Conservation (phyloP, 306 rosid species). For the Leucaena leucocephala region DNA sequence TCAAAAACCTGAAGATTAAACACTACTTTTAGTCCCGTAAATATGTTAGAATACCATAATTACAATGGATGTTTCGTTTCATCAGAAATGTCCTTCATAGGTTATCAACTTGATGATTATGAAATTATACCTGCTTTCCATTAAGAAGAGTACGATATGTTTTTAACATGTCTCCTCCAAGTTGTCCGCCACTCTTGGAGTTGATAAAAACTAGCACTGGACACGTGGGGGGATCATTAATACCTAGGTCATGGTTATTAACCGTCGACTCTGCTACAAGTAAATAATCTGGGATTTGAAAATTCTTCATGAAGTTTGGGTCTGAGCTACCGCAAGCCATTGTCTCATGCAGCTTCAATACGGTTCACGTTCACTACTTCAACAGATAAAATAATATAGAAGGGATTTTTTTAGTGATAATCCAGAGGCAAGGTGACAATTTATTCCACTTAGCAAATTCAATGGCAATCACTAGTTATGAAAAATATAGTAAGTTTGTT, state of each 20-base stretch:
- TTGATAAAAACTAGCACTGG: slow-evolving; percentile 88
- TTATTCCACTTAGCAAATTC: neutral
- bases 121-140: slow-evolving; percentile 57
- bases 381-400: slow-evolving; percentile 2
- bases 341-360: slow-evolving; percentile 44
- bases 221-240: slow-evolving; percentile 51
- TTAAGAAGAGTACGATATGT: slow-evolving; percentile 70
- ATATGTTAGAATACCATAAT: neutral
- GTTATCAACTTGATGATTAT: neutral
- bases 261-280: slow-evolving; percentile 49
- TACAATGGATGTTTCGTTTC: neutral
- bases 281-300: slow-evolving; percentile 67
- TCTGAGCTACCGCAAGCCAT: slow-evolving; percentile 49
- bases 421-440: neutral
- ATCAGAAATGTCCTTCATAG: neutral
- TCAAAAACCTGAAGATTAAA: slow-evolving; percentile 71
- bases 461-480: neutral
- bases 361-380: neutral
- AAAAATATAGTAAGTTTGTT: neutral
- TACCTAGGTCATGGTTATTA: slow-evolving; percentile 17
- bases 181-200: slow-evolving; percentile 94
- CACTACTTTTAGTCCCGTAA: slow-evolving; percentile 31
- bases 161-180: slow-evolving; percentile 76
- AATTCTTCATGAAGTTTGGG: slow-evolving; percentile 48
- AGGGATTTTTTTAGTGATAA: neutral